Evolutionary conservation across 345 rosid species (phyloP), one percentile per base, ranked within the genome.

Genomic region (Draba incana): DNA sequence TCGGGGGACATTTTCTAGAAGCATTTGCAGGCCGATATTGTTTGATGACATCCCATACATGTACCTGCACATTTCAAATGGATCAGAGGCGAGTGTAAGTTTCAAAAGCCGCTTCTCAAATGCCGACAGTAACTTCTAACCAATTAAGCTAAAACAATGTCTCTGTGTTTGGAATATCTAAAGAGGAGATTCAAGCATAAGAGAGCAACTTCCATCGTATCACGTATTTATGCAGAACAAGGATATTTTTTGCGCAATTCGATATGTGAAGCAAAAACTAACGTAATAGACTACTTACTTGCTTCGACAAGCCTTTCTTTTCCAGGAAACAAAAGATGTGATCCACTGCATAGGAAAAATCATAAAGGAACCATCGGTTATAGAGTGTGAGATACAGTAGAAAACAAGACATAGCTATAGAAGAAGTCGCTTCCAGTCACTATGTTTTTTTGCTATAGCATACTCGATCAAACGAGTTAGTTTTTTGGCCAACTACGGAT

Each of bases 21-120:
- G 85, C 88, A 95, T 80, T 53, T 86, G 82, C 88, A 95, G 80
- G 65, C 99, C 99, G 8, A 57, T 77, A 49, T 84, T 83, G 79
- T 77, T 81, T 35, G 87, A 72, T 47, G 98, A 78, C 62, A 85
- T 59, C 57, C 94, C 96, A 70, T 53, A 88, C 78, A 77, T 57
- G 69, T 86, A 84, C 84, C 99, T 92, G 71, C 52, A 61, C 37
- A 57, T 60, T 70, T 56, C 48, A 52, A 69, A 63, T 44, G 39
- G 8, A 62, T 37, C 30, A 54, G 23, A 67, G 37, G 35, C 3
- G 1, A 60, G 46, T 10, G 43, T 27, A 24, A 44, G 44, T 54
- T 38, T 30, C 9, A 6, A 6, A 42, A 23, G 2, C 52, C 64
- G 45, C 70, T 43, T 6, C 68, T 20, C 14, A 14, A 10, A 52